These are phyloP conservation scores for Puccinellia tenuiflora DNA, from an alignment of 176 grass and related monocot genomes.

Conservation along the genomic window DNA sequence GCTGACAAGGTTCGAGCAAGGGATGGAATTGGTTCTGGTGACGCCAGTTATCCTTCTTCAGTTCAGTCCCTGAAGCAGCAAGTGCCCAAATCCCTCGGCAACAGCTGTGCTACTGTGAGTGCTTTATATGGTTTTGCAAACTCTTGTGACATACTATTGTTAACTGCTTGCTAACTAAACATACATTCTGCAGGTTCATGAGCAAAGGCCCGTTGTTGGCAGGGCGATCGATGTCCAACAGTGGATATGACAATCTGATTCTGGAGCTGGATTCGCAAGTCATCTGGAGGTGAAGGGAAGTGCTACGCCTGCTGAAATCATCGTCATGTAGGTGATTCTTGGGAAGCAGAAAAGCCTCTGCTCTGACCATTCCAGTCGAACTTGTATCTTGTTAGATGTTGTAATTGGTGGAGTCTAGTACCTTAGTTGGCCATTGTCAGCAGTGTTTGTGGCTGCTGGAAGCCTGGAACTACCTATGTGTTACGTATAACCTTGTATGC, in stretches of 20 bases:
- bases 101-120: slow-evolving; percentile 51
- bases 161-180: background rate
- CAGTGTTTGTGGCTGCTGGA: slow-evolving; percentile 15
- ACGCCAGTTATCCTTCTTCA: slow-evolving; percentile 25
- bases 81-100: slow-evolving; percentile 48
- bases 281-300: slow-evolving; percentile 32
- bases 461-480: background rate
- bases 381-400: slow-evolving; percentile 19
- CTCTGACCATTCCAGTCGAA: background rate
- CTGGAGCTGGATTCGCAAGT: background rate
- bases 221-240: slow-evolving; percentile 54
- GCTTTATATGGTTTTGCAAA: background rate
- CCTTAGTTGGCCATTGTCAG: slow-evolving; percentile 7
- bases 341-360: background rate
- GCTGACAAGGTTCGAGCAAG: slow-evolving; percentile 42
- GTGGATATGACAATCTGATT: slow-evolving; percentile 58
- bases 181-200: slow-evolving; percentile 41
- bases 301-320: background rate
- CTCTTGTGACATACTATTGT: background rate
- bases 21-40: slow-evolving; percentile 7
- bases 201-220: slow-evolving; percentile 67
- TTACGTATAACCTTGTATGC: slow-evolving; percentile 20
- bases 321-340: slow-evolving; percentile 16
- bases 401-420: slow-evolving; percentile 19
- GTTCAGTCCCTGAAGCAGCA: slow-evolving; percentile 43